Conservation (phyloP, 768 basidiomycete genomes). For the Leucocoprinus sp. region DNA sequence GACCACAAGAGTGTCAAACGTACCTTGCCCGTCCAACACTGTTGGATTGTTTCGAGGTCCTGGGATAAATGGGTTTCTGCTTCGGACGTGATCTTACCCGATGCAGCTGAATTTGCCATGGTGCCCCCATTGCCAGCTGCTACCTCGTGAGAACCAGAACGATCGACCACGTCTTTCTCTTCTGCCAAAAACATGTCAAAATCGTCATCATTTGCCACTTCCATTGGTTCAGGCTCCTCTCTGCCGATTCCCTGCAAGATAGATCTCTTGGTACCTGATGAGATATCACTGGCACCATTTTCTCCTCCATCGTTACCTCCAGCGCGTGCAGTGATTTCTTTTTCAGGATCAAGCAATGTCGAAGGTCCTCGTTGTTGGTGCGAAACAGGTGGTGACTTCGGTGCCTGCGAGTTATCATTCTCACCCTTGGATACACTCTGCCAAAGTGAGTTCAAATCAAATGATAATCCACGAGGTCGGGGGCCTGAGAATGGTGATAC, state of each 20-base stretch:
- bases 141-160: constrained; percentile 18
- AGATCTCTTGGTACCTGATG: not conserved
- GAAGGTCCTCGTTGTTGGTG: not conserved
- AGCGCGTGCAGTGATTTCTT: constrained; percentile 8
- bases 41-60: constrained; percentile 35
- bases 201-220: constrained; percentile 63
- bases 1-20: constrained; percentile 14
- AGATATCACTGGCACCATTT: not conserved
- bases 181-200: constrained; percentile 82
- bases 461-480: constrained; percentile 41
- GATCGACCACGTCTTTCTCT: constrained; percentile 31
- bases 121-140: constrained; percentile 36
- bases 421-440: constrained; percentile 38
- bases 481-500: constrained; percentile 45
- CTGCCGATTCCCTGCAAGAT: constrained; percentile 14
- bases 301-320: not conserved
- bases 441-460: constrained; percentile 68
- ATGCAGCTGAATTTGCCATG: too few species aligned
- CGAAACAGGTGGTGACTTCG: constrained; percentile 11
- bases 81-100: not conserved
- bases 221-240: constrained; percentile 28
- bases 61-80: constrained; percentile 26
- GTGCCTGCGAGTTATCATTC: constrained; percentile 8
- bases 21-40: constrained; percentile 74
- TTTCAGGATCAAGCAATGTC: constrained; percentile 15